A percentile compares a stretch with the other conserved stretches of the same genome.
Evolutionary conservation across 805 yeast genomes (phyloP).

Genomic region (Yamadazyma sp.): DNA sequence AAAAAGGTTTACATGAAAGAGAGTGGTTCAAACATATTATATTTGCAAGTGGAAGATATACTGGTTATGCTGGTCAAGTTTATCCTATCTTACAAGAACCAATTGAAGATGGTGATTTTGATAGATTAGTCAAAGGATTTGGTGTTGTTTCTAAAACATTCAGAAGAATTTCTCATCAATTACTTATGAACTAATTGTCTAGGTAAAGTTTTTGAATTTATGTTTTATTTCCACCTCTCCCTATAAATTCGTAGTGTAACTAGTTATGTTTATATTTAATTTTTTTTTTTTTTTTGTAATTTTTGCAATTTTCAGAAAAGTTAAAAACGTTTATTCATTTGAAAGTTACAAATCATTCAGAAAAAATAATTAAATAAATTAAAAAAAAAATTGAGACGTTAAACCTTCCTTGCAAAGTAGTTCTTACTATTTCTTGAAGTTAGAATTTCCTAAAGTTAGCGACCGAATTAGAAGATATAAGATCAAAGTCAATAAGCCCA

Average conservation of each 20-base stretch:
- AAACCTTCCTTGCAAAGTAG: too few species aligned
- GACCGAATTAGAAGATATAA: neutral
- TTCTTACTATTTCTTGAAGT: too few species aligned
- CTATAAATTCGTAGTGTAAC: too few species aligned
- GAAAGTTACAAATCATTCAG: conserved; percentile 1
- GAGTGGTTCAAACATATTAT: conserved; percentile 63
- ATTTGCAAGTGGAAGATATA: conserved; percentile 54
- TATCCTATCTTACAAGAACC: conserved; percentile 63
- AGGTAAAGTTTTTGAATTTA: too few species aligned
- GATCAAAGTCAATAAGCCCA: conserved; percentile 1
- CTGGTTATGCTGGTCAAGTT: conserved; percentile 50
- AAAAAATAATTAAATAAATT: too few species aligned
- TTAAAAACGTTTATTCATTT: too few species aligned
- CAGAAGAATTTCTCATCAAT: conserved; percentile 23
- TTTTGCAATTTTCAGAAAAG: neutral
- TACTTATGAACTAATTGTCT: too few species aligned
- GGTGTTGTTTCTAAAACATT: conserved; percentile 39
- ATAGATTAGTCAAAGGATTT: conserved; percentile 42
- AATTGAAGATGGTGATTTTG: conserved; percentile 43
- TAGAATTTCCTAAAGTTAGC: neutral
- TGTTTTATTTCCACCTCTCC: too few species aligned
- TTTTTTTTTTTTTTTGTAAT: conserved; percentile 1
- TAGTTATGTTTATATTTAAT: too few species aligned
- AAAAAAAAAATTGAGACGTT: too few species aligned
- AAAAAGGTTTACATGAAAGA: conserved; percentile 46